Base-by-base conservation (phyloP, 2,329 filamentous ascomycete species). In the Colletotrichum shisoi region DNA sequence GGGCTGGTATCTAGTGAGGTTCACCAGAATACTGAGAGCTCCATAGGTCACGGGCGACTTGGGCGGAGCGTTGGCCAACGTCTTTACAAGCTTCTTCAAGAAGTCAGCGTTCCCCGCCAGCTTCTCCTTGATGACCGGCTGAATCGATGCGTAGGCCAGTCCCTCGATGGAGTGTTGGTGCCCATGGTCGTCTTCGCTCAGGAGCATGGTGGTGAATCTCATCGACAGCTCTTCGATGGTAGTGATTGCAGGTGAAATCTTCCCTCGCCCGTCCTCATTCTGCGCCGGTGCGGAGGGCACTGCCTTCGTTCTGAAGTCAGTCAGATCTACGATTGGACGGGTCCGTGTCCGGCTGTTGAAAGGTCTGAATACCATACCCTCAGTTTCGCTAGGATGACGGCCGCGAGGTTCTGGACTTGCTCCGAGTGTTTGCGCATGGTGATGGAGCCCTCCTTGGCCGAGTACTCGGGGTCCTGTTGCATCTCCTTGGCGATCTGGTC, bases 121-220 rank as follows among this genome's bases (percentile, higher is more conserved):
- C 56, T 89, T 86, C 76, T 98, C 92, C 76, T 96, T 97, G 65
- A 97, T 87, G 67, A 87, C 88, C 6, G 94, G 88, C 73, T 93
- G 92, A 44, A 98, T 84, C 11, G 94, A 96, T 4, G 93, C 90
- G 76, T 97, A 98, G 15, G 94, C 95, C 68, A 99, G 82, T 6
- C 94, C 95, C 79, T 99, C 95, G 62, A 98, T 87, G 1, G 92
- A 90, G 74, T 91, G 88, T 72, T 91, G 86, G 68, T 85, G 84
- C 69, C 82, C 83, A 61, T 82, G 80, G 40, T 87, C 83, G 51
- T 87, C 83, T 51, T 86, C 82, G 37, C 82, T 82, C 34, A 90
- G 74, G 52, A 93, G 82, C 80, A 93, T 89, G 59, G 86, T 87
- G 57, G 84, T 87, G 71, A 91, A 90, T 75, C 87, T 84, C 69